Percentiles rank a stretch among this genome's conserved stretches.
phyloP scores from a whole-genome alignment of 805 yeast genomes.

The Suhomyces kilbournensis region DNA sequence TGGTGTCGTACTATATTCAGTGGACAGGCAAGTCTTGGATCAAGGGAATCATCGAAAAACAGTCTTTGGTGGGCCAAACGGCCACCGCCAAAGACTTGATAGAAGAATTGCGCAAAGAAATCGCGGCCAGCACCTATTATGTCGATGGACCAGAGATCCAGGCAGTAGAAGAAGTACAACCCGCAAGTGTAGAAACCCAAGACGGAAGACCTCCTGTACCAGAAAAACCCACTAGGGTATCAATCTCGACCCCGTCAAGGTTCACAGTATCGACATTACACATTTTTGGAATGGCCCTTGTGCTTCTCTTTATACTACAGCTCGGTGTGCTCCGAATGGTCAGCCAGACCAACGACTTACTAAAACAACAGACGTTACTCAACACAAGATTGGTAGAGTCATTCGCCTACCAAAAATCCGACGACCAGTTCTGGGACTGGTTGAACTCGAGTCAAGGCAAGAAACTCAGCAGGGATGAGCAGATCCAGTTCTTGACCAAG shows the following conservation, averaged over 20 bases:
- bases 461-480: constrained; percentile 15
- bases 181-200: background rate
- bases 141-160: constrained; percentile 18
- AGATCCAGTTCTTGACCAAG: constrained; percentile 17
- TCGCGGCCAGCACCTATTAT: constrained; percentile 20
- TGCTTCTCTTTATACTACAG: constrained; percentile 20
- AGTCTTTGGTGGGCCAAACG: constrained; percentile 69
- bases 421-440: constrained; percentile 21
- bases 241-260: background rate
- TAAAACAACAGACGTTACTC: constrained; percentile 16
- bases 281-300: constrained; percentile 18
- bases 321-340: constrained; percentile 15
- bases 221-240: background rate
- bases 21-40: constrained; percentile 83
- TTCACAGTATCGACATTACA: constrained; percentile 1
- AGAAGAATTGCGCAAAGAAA: constrained; percentile 42
- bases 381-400: background rate
- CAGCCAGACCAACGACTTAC: constrained; percentile 21
- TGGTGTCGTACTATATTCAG: constrained; percentile 53
- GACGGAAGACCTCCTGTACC: background rate
- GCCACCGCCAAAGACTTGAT: constrained; percentile 54
- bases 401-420: background rate
- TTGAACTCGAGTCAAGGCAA: constrained; percentile 14
- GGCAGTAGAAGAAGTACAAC: background rate
- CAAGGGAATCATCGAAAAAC: constrained; percentile 71